phyloP scores from a whole-genome alignment of 768 basidiomycete genomes.

The Russula ochroleuca region DNA sequence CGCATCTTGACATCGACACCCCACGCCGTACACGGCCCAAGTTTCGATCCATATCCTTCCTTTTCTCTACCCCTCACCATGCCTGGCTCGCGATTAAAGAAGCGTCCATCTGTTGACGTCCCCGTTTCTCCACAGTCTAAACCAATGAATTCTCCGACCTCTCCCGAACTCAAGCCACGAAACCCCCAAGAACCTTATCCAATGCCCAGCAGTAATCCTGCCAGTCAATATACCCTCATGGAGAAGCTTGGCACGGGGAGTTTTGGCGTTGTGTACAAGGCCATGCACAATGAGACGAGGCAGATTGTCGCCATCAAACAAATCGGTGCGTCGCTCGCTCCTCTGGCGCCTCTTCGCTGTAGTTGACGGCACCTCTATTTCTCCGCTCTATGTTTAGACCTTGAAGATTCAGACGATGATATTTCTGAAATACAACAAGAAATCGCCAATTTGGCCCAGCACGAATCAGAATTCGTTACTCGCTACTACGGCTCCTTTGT shows the following conservation, averaged over 20 bases:
- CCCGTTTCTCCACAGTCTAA: constrained; percentile 39
- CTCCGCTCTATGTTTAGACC: constrained; percentile 47
- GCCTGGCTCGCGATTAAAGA: constrained; percentile 20
- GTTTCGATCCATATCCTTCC: not conserved
- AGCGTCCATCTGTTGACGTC: constrained; percentile 20
- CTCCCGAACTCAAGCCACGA: constrained; percentile 44
- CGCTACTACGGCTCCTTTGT: constrained; percentile 97
- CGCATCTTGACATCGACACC: constrained; percentile 3
- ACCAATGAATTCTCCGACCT: constrained; percentile 45
- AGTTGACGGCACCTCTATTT: not conserved
- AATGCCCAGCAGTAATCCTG: constrained; percentile 72
- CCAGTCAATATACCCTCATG: constrained; percentile 85
- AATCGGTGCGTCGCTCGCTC: constrained; percentile 61
- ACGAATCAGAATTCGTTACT: constrained; percentile 95
- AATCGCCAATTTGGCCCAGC: constrained; percentile 92
- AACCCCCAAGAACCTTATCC: constrained; percentile 58
- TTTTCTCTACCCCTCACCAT: constrained; percentile 13
- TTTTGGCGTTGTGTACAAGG: constrained; percentile 97
- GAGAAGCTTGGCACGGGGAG: constrained; percentile 97
- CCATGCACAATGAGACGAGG: constrained; percentile 88
- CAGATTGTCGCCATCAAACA: constrained; percentile 98
- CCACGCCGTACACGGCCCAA: constrained; percentile 6
- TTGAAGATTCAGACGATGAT: constrained; percentile 98
- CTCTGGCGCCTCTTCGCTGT: not conserved
- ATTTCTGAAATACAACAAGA: constrained; percentile 99